A percentile compares a stretch with the other conserved stretches of the same genome.
These are phyloP conservation scores for Euphorbia pulcherrima DNA, from an alignment of 345 rosid genomes.

Conservation along the genomic window DNA sequence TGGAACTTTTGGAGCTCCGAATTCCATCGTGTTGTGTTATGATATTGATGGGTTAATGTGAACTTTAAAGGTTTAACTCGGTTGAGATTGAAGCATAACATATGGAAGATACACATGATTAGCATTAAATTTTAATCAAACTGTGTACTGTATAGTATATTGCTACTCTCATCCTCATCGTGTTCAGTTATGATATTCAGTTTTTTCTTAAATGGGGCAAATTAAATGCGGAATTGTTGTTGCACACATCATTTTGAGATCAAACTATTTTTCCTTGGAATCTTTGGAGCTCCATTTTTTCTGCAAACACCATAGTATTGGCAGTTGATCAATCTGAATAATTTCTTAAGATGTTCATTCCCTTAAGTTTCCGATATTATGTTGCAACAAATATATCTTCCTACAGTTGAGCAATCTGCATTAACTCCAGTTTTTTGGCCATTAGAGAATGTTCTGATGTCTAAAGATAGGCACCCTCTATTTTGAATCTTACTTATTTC, in stretches of 20 bases:
- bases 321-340: too few relatives aligned
- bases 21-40: too few relatives aligned
- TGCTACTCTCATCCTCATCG: not conserved
- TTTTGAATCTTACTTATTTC: not conserved
- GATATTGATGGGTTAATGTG: too few relatives aligned
- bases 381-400: not conserved
- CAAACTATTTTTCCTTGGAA: not conserved
- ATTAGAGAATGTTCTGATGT: not conserved
- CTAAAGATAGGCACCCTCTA: not conserved
- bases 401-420: not conserved
- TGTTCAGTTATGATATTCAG: not conserved
- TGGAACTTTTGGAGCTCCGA: too few relatives aligned
- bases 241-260: not conserved
- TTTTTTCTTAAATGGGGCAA: not conserved
- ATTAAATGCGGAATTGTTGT: not conserved
- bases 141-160: slow-evolving; percentile 1
- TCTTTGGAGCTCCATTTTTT: not conserved
- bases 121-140: not conserved
- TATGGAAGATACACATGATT: not conserved
- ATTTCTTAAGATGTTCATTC: too few relatives aligned
- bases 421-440: not conserved
- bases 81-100: not conserved
- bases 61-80: too few relatives aligned
- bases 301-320: too few relatives aligned
- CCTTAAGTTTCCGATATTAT: not conserved